Evolutionary conservation across 257 asterid species (phyloP).

Genomic region (Thymus quinquecostatus): DNA sequence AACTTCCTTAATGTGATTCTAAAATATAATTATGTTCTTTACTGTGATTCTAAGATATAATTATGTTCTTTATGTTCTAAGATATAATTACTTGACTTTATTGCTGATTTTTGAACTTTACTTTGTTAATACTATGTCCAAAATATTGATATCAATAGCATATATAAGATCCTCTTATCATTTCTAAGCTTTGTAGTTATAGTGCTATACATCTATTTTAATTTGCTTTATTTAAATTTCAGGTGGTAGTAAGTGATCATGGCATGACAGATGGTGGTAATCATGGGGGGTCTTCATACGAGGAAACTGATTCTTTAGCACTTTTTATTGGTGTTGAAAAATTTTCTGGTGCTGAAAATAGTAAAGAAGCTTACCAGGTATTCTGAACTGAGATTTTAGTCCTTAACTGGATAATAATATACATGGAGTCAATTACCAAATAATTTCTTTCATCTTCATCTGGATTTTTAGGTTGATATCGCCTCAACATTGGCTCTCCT

Average conservation of each 20-base stretch:
- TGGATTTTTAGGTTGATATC: slow-evolving; percentile 73
- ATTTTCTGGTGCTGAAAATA: slow-evolving; percentile 32
- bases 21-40: not conserved
- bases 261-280: slow-evolving; percentile 94
- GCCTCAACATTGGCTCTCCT: slow-evolving; percentile 87
- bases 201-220: slow-evolving; percentile 25
- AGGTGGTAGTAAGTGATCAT: slow-evolving; percentile 92
- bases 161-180: slow-evolving; percentile 12
- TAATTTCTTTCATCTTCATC: slow-evolving; percentile 22
- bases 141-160: slow-evolving; percentile 16
- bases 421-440: not conserved
- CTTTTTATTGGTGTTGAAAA: slow-evolving; percentile 63
- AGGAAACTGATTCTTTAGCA: slow-evolving; percentile 92
- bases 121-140: not conserved
- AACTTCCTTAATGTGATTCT: not conserved
- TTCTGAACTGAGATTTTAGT: slow-evolving; percentile 23
- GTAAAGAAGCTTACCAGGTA: slow-evolving; percentile 72
- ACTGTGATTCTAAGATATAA: slow-evolving; percentile 3
- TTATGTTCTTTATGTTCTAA: slow-evolving; percentile 9
- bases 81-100: slow-evolving; percentile 9
- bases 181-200: slow-evolving; percentile 23
- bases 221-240: slow-evolving; percentile 39
- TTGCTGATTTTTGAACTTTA: not conserved
- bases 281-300: slow-evolving; percentile 90
- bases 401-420: slow-evolving; percentile 14